Evolutionary conservation across 768 basidiomycete species (phyloP).

Genomic region (Boletus sensibilis): DNA sequence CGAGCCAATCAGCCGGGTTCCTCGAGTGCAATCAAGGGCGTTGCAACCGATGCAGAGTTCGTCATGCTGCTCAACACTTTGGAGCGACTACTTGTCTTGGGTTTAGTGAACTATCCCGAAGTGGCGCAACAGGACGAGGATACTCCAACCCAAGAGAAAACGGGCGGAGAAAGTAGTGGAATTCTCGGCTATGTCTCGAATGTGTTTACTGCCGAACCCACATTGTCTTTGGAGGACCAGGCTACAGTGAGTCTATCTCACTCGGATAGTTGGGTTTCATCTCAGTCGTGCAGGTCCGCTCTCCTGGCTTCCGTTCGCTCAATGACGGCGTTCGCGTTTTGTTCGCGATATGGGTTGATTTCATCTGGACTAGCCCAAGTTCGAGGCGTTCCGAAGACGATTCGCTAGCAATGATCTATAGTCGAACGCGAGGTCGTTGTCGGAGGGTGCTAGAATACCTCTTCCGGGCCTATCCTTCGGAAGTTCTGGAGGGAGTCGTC

Average conservation of each 20-base stretch:
- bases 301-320: constrained; percentile 74
- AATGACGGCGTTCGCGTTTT: constrained; percentile 80
- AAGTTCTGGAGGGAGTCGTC: constrained; percentile 81
- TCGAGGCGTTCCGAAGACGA: constrained; percentile 60
- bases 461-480: constrained; percentile 75
- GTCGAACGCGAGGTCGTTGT: constrained; percentile 64
- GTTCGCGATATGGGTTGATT: constrained; percentile 69
- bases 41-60: constrained; percentile 76
- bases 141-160: constrained; percentile 48
- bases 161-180: constrained; percentile 54
- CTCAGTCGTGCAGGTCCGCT: constrained; percentile 46
- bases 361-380: constrained; percentile 48
- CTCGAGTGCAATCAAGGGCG: constrained; percentile 43
- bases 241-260: constrained; percentile 46
- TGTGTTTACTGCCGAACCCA: constrained; percentile 79
- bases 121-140: constrained; percentile 56
- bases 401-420: constrained; percentile 64
- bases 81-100: constrained; percentile 78
- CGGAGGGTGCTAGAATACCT: constrained; percentile 81
- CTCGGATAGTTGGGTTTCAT: background rate
- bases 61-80: constrained; percentile 81
- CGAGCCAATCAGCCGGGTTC: constrained; percentile 40
- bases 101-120: constrained; percentile 59
- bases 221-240: constrained; percentile 51
- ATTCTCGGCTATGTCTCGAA: constrained; percentile 88